Percentiles rank a stretch among this genome's conserved stretches.
Conservation (phyloP, 495 filamentous ascomycete species). For the Aspergillus cristatus region DNA sequence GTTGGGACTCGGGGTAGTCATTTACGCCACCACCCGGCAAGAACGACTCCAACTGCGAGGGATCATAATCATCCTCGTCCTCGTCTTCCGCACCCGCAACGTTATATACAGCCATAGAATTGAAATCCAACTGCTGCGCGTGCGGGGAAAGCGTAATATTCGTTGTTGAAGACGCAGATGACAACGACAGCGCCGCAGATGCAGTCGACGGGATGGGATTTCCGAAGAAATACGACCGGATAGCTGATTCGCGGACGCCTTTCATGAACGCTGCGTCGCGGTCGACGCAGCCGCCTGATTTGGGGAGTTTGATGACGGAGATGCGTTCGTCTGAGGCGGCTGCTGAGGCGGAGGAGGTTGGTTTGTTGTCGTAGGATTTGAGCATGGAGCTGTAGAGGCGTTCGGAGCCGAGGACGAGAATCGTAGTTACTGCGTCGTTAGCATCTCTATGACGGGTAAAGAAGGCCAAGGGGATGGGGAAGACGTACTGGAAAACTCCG, state of each 20-base stretch:
- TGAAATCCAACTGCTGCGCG: constrained; percentile 69
- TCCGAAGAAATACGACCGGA: constrained; percentile 93
- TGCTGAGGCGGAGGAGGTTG: constrained; percentile 40
- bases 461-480: too few species aligned
- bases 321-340: constrained; percentile 48
- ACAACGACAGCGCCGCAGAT: constrained; percentile 21
- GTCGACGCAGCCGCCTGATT: constrained; percentile 81
- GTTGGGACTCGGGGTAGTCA: constrained; percentile 16
- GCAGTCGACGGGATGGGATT: constrained; percentile 36
- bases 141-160: constrained; percentile 75
- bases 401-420: constrained; percentile 80
- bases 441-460: constrained; percentile 1
- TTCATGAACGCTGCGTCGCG: constrained; percentile 69
- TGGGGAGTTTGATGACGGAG: constrained; percentile 67
- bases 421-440: constrained; percentile 51
- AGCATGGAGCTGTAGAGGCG: constrained; percentile 69
- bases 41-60: constrained; percentile 36
- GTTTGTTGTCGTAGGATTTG: constrained; percentile 59
- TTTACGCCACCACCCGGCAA: constrained; percentile 37
- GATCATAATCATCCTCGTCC: constrained; percentile 38
- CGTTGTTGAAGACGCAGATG: constrained; percentile 22
- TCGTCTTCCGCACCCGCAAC: constrained; percentile 38
- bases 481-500: constrained; percentile 68
- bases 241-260: constrained; percentile 57
- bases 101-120: constrained; percentile 61